Percentiles rank a stretch among this genome's conserved stretches.
These are phyloP conservation scores for Penicillium sp. DNA, from an alignment of 2,329 filamentous ascomycete genomes.

Conservation along the genomic window DNA sequence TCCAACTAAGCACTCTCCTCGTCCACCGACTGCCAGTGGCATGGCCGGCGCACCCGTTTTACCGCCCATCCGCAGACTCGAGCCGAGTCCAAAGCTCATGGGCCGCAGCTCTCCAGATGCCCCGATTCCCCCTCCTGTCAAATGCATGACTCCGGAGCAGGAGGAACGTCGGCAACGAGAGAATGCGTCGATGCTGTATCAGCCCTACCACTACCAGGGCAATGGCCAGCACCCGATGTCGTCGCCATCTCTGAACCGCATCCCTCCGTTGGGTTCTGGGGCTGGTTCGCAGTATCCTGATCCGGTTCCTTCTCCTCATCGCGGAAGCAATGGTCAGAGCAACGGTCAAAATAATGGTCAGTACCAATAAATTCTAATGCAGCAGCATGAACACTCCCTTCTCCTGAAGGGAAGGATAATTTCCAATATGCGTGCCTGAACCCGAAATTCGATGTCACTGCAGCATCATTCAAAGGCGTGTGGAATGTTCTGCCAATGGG, in stretches of 20 bases:
- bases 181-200: slow-evolving; percentile 31
- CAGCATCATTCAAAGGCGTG: not conserved
- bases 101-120: slow-evolving; percentile 42
- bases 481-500: not conserved
- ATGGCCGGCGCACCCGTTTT: slow-evolving; percentile 37
- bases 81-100: slow-evolving; percentile 46
- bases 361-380: slow-evolving; percentile 5
- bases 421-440: not conserved
- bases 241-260: slow-evolving; percentile 33
- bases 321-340: slow-evolving; percentile 5
- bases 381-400: not conserved
- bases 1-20: slow-evolving; percentile 46
- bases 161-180: slow-evolving; percentile 41
- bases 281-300: slow-evolving; percentile 26
- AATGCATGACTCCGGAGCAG: slow-evolving; percentile 44
- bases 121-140: slow-evolving; percentile 42
- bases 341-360: not conserved
- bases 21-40: slow-evolving; percentile 35
- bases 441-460: not conserved
- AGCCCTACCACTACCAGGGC: slow-evolving; percentile 13
- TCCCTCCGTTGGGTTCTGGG: slow-evolving; percentile 32
- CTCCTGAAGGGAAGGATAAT: not conserved
- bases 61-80: slow-evolving; percentile 41
- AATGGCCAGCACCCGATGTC: slow-evolving; percentile 32
- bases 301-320: slow-evolving; percentile 21